Conservation (phyloP, 2,329 filamentous ascomycete genomes). For the Lasiodiplodia hormozganensis region DNA sequence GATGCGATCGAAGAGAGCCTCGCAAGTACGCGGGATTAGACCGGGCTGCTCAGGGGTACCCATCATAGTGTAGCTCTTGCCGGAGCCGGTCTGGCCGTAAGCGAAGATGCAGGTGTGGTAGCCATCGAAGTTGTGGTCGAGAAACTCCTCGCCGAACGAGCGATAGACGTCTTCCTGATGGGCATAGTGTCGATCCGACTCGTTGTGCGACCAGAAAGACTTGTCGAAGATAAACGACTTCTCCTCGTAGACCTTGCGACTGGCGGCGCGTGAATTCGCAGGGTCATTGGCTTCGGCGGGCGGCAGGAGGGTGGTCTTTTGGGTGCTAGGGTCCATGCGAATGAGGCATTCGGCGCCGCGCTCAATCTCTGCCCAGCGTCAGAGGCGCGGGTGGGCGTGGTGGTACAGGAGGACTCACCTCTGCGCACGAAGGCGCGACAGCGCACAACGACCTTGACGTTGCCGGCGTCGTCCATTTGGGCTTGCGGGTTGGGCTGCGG, state of each 20-base stretch:
- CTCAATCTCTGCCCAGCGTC: constrained; percentile 70
- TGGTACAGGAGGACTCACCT: constrained; percentile 41
- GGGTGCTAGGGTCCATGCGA: constrained; percentile 85
- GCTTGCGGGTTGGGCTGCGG: constrained; percentile 41
- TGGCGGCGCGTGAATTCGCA: constrained; percentile 62
- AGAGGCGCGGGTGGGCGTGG: constrained; percentile 31
- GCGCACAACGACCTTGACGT: constrained; percentile 60
- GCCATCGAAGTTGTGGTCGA: constrained; percentile 99
- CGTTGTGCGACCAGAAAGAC: constrained; percentile 95
- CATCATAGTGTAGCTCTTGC: constrained; percentile 99
- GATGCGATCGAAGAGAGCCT: constrained; percentile 94
- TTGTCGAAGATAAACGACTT: constrained; percentile 96
- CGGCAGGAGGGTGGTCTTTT: constrained; percentile 80
- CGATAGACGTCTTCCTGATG: constrained; percentile 94
- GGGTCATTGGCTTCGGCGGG: constrained; percentile 62
- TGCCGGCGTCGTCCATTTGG: constrained; percentile 51
- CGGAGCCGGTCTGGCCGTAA: constrained; percentile 96
- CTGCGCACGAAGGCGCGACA: constrained; percentile 56
- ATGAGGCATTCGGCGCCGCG: constrained; percentile 84
- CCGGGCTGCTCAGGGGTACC: constrained; percentile 83
- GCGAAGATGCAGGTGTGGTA: constrained; percentile 99
- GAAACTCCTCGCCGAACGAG: constrained; percentile 90
- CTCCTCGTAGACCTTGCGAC: constrained; percentile 80
- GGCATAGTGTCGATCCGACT: constrained; percentile 82
- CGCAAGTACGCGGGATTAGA: constrained; percentile 91